Percentiles rank a stretch among this genome's conserved stretches.
These are phyloP conservation scores for Solanum medicagineum DNA, from an alignment of 257 asterid genomes.

Conservation along the genomic window DNA sequence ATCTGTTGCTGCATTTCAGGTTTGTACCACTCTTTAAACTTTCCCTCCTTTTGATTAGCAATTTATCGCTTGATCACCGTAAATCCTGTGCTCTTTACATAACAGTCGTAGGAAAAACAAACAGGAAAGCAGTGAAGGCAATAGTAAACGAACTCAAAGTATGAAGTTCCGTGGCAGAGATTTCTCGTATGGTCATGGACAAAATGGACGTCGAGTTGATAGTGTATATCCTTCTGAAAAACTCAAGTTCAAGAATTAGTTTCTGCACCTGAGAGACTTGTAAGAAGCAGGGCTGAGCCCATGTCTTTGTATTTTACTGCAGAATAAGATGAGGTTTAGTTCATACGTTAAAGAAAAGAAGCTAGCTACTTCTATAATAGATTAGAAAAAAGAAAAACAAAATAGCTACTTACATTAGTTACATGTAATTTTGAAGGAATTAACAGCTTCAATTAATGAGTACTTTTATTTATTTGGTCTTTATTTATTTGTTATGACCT, in stretches of 20 bases:
- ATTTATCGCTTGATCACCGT: neutral
- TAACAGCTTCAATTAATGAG: neutral
- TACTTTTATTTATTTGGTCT: neutral
- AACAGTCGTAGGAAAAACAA: slow-evolving; percentile 27
- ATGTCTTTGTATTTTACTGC: neutral
- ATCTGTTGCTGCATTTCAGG: slow-evolving; percentile 62
- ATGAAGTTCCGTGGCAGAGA: slow-evolving; percentile 12
- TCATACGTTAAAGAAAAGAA: neutral
- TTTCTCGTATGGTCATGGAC: slow-evolving; percentile 21
- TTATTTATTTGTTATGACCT: neutral
- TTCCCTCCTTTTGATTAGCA: neutral
- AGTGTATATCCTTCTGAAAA: slow-evolving; percentile 54
- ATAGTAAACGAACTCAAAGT: slow-evolving; percentile 1
- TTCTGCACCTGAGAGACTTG: neutral
- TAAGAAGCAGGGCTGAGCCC: neutral
- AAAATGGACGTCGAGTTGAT: slow-evolving; percentile 15
- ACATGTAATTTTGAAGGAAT: neutral
- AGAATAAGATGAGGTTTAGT: neutral
- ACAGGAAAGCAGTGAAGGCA: slow-evolving; percentile 18
- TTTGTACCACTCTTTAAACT: slow-evolving; percentile 1
- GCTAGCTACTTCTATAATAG: neutral
- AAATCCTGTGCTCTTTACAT: neutral
- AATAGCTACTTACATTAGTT: neutral
- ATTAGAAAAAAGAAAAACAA: neutral
- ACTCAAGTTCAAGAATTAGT: slow-evolving; percentile 32